phyloP scores from a whole-genome alignment of 1,284 basidiomycete species.

The Ustilago vetiveriae region DNA sequence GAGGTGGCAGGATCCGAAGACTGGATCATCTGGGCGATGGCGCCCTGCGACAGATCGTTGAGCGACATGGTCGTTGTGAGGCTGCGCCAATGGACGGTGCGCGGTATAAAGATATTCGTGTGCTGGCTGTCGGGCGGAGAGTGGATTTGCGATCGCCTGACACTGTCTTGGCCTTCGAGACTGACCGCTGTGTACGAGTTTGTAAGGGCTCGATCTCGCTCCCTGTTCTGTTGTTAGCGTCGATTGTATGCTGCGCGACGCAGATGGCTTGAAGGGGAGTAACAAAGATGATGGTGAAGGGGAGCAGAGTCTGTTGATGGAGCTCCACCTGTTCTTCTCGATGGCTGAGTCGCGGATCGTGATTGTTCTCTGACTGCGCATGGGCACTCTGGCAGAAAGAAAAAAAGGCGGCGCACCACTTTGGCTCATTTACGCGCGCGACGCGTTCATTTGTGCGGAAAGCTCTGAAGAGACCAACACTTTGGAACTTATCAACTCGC shows the following conservation, averaged over 20 bases:
- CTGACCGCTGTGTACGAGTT: neutral
- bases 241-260: neutral
- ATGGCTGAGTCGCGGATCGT: slow-evolving; percentile 35
- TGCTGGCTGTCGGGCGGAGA: neutral
- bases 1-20: slow-evolving; percentile 43
- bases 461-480: slow-evolving; percentile 33
- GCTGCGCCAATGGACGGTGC: neutral
- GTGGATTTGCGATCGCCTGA: neutral
- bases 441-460: slow-evolving; percentile 25
- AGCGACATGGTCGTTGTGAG: slow-evolving; percentile 32
- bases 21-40: slow-evolving; percentile 59
- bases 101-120: neutral
- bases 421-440: slow-evolving; percentile 49
- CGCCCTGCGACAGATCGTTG: slow-evolving; percentile 55
- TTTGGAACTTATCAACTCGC: neutral
- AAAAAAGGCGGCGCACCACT: slow-evolving; percentile 17
- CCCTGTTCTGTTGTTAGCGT: neutral
- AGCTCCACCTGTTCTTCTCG: slow-evolving; percentile 30
- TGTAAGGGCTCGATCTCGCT: neutral
- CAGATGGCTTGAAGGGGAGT: neutral
- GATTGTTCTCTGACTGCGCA: slow-evolving; percentile 15
- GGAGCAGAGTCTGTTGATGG: neutral
- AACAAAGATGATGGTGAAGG: slow-evolving; percentile 1
- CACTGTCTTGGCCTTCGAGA: neutral
- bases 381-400: neutral